Percentiles rank a stretch among this genome's conserved stretches.
phyloP scores from a whole-genome alignment of 768 basidiomycete genomes.

The Termitomyces sp. region DNA sequence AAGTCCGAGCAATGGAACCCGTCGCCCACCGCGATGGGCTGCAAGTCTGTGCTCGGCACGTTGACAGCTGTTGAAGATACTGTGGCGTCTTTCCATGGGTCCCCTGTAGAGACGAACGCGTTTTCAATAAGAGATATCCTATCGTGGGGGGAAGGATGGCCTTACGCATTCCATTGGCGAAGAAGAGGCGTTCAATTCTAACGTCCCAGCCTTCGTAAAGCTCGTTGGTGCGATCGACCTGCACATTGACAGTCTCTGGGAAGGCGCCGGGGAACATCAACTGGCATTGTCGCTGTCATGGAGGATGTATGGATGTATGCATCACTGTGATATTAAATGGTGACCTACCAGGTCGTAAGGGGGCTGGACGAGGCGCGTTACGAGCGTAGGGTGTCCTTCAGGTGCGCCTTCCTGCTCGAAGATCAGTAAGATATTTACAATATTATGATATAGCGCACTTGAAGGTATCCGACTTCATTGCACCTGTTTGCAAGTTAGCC shows the following conservation, averaged over 20 bases:
- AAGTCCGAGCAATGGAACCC: slow-evolving; percentile 74
- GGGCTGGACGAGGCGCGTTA: slow-evolving; percentile 54
- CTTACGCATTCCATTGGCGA: slow-evolving; percentile 66
- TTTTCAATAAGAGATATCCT: not conserved
- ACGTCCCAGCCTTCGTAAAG: slow-evolving; percentile 64
- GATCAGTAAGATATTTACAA: not conserved
- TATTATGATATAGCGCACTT: slow-evolving; percentile 25
- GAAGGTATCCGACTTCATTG: slow-evolving; percentile 65
- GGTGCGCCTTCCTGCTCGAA: slow-evolving; percentile 40
- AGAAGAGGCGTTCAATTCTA: slow-evolving; percentile 54
- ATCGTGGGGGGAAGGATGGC: slow-evolving; percentile 3
- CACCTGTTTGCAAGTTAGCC: slow-evolving; percentile 37
- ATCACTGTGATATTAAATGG: not conserved
- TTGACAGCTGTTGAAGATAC: slow-evolving; percentile 52
- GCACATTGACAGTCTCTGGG: slow-evolving; percentile 39
- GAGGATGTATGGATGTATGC: not conserved
- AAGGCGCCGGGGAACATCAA: slow-evolving; percentile 63
- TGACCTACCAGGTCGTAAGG: slow-evolving; percentile 47
- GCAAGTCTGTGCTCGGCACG: slow-evolving; percentile 42
- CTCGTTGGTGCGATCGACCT: slow-evolving; percentile 39
- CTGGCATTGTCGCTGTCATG: slow-evolving; percentile 57
- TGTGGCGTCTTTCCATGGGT: slow-evolving; percentile 71
- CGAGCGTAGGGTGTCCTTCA: slow-evolving; percentile 34
- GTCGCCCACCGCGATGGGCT: slow-evolving; percentile 55
- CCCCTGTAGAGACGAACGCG: slow-evolving; percentile 36